Base-by-base conservation (phyloP, 129 eudicot genomes). In the Glebionis coronaria region DNA sequence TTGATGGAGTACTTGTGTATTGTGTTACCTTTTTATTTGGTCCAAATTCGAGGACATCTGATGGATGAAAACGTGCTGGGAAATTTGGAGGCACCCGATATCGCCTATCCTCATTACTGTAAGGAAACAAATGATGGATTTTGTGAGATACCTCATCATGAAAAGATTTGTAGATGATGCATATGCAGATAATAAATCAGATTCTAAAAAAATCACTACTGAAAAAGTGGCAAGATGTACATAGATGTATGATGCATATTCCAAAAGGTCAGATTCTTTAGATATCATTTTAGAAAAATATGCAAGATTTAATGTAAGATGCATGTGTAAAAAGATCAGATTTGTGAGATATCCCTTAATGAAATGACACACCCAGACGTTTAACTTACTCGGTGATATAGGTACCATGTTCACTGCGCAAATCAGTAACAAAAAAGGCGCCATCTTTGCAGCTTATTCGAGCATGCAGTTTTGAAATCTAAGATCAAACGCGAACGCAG, bases 391-490 rank as follows among this genome's bases (percentile, higher is more conserved):
- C 95, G 0, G 84, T 76, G 56, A 89, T 77, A 81, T 80, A 93
- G 77, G 97, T 93, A 46, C 97, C 98, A 75, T 86, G 81, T 74
- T 93, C 88, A 65, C 97, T 93, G 62, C 83, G 84, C 60, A 93
- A 82, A 77, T 93, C 98, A 14, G 97, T 93, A 65, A 93, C 67
- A 56, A 47, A 88, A 79, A 86, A 93, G 69, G 85, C 90, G 21
- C 97, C 97, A 50, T 82, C 88, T 46, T 82, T 88, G 92, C 82
- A 84, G 63, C 84, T 86, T 79, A 93, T 93, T 56, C 80, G 79
- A 76, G 92, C 97, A 75, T 93, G 98, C 81, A 77, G 66, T 50
- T 86, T 80, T 40, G 98, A 93, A 46, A 93, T 78, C 98, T 93
- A 64, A 46, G 38, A 80, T 61, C 18, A 50, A 27, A 58, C 12